These are phyloP conservation scores for Sarcodon aspratus DNA, from an alignment of 768 basidiomycete species.

Conservation along the genomic window DNA sequence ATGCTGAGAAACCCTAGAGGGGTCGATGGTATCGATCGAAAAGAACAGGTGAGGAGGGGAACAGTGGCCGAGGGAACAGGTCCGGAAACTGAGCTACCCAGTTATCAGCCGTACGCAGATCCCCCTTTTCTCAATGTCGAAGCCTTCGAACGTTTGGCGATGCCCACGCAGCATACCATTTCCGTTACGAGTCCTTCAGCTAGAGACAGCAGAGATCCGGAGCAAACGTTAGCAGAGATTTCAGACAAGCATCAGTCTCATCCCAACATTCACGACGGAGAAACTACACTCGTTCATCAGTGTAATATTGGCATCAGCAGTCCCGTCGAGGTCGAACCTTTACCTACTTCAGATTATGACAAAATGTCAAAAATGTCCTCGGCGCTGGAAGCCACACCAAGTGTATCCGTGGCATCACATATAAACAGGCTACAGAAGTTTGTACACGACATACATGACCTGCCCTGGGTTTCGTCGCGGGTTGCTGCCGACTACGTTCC, in stretches of 20 bases:
- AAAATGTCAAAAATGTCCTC: conserved; percentile 19
- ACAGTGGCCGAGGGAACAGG: too few species aligned
- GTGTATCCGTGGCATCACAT: conserved; percentile 18
- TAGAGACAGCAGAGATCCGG: too few species aligned
- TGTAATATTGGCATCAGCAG: conserved; percentile 3
- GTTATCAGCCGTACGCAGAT: too few species aligned
- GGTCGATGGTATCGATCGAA: too few species aligned
- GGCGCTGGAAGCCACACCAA: conserved; percentile 8
- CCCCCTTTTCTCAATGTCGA: too few species aligned
- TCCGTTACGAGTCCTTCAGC: too few species aligned
- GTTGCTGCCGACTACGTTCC: conserved; percentile 23
- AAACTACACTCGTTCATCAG: conserved; percentile 2
- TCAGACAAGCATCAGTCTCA: too few species aligned
- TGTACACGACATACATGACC: conserved; percentile 19
- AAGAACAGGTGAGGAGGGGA: too few species aligned
- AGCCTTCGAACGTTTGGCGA: too few species aligned
- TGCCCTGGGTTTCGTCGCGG: conserved; percentile 25
- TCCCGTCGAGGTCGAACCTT: conserved; percentile 19
- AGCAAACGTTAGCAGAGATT: too few species aligned
- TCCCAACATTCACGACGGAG: neutral
- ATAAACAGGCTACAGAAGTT: conserved; percentile 19
- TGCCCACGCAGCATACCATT: too few species aligned
- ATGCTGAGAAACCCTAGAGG: conserved; percentile 7
- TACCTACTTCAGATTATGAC: conserved; percentile 21
- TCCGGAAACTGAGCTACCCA: too few species aligned